Evolutionary conservation across 2,329 filamentous ascomycete genomes (phyloP).

Genomic region (Didymella keratinophila): DNA sequence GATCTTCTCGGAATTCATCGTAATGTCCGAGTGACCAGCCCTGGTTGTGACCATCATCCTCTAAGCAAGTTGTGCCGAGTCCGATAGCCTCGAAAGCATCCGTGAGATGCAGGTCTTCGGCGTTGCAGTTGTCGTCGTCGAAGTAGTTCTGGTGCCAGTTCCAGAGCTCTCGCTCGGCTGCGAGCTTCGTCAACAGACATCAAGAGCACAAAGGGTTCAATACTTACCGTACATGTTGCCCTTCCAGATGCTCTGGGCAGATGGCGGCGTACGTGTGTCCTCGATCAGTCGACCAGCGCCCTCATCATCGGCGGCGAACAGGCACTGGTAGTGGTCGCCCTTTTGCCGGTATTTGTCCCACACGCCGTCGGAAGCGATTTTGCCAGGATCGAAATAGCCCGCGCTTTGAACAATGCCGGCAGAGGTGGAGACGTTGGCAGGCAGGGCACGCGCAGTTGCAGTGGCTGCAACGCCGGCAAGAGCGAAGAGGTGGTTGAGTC

Average conservation of each 20-base stretch:
- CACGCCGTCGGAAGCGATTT: slow-evolving; percentile 12
- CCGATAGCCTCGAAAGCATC: slow-evolving; percentile 13
- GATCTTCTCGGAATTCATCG: slow-evolving; percentile 1
- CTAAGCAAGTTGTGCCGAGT: slow-evolving; percentile 7
- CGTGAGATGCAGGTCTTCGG: slow-evolving; percentile 7
- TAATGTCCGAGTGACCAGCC: slow-evolving; percentile 18
- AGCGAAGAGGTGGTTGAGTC: background rate
- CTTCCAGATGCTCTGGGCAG: slow-evolving; percentile 10
- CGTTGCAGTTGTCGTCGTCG: slow-evolving; percentile 13
- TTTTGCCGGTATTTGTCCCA: slow-evolving; percentile 23
- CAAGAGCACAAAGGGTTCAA: too few species aligned
- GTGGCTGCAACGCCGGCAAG: background rate
- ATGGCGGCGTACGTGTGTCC: slow-evolving; percentile 14
- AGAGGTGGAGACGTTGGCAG: background rate
- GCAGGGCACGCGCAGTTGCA: background rate
- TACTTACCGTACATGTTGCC: slow-evolving; percentile 9
- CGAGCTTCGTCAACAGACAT: background rate
- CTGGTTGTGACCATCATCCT: slow-evolving; percentile 13
- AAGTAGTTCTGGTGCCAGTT: slow-evolving; percentile 20
- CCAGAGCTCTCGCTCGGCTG: slow-evolving; percentile 22
- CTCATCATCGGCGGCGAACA: slow-evolving; percentile 18
- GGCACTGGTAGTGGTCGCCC: slow-evolving; percentile 11
- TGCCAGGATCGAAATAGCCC: slow-evolving; percentile 7
- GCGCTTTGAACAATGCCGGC: background rate
- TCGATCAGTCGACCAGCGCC: slow-evolving; percentile 10